Base-by-base conservation (phyloP, 2,329 filamentous ascomycete genomes). In the Nemania bipapillata region DNA sequence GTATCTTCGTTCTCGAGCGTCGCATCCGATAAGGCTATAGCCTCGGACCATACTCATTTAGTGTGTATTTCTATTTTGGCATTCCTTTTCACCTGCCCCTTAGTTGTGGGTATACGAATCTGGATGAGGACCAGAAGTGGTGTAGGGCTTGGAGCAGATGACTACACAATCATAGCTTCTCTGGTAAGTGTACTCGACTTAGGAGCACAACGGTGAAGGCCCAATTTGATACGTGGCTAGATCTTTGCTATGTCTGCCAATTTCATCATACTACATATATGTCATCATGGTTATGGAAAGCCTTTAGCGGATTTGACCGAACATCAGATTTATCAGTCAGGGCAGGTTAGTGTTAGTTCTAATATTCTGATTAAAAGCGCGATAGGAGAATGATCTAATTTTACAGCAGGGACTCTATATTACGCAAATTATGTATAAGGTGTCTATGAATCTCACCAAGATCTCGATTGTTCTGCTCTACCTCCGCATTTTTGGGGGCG, bases 401-500 rank as follows among this genome's bases (percentile, higher is more conserved):
- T 0, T 26, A 32, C 45, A 5, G 7, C 24, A 78, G 77, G 73
- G 73, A 50, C 78, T 79, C 63, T 79, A 77, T 63, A n/a, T 79
- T 3, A 73, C 68, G 22, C 78, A 80, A 57, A 74, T 77, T 32
- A 77, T 76, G 26, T 80, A 79, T 71, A 79, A 80, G 63, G 61
- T 75, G 4, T 77, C 74, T 47, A 77, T 80, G 63, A 77, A 78
- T 60, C 68, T 78, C 8, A 79, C 78, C 6, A 80, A 80, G 53
- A 59, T 73, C 4, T 78, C 77, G 3, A 79, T 80, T 24, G 68
- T 80, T 17, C 55, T 79, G 0, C 74, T 79, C 1, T 79, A 79
- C 55, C 62, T 77, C 1, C 75, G 78, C n/a, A 76, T 80, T 30
- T 80, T 80, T 63, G 66, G 63, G 28, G 68, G 64, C 15, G 71